Percentiles rank a stretch among this genome's conserved stretches.
Evolutionary conservation across 148 eudicot species (phyloP).

Genomic region (Rhododendron simsii): DNA sequence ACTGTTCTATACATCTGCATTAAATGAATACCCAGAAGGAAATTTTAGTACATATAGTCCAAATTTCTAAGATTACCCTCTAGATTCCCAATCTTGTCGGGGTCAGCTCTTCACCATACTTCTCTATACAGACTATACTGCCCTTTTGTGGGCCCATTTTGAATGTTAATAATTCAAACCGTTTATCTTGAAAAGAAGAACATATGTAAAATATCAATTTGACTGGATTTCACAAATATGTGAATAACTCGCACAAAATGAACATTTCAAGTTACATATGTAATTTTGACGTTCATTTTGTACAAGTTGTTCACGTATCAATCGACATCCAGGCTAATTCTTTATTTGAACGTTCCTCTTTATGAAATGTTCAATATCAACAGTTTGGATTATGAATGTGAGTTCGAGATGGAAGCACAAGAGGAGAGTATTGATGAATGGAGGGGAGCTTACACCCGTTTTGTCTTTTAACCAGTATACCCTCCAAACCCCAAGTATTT

Average conservation of each 20-base stretch:
- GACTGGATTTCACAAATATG: neutral
- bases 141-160: neutral
- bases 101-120: neutral
- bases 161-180: neutral
- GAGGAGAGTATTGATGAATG: neutral
- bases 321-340: neutral
- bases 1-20: slow-evolving; percentile 99
- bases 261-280: no score
- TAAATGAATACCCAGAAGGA: slow-evolving; percentile 14
- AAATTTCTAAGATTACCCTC: slow-evolving; percentile 17
- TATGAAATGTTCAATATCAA: neutral
- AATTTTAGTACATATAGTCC: slow-evolving; percentile 9
- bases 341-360: neutral
- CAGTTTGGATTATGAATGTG: neutral
- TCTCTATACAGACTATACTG: neutral
- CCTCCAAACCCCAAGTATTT: slow-evolving; percentile 3
- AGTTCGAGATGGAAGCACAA: neutral
- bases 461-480: slow-evolving; percentile 18
- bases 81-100: slow-evolving; percentile 22
- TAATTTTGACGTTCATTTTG: no score
- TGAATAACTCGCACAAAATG: no score
- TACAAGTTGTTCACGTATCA: neutral
- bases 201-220: neutral
- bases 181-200: neutral
- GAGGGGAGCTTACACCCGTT: neutral